These are phyloP conservation scores for Scheffersomyces stambukii DNA, from an alignment of 1,139 yeast species.

Conservation along the genomic window DNA sequence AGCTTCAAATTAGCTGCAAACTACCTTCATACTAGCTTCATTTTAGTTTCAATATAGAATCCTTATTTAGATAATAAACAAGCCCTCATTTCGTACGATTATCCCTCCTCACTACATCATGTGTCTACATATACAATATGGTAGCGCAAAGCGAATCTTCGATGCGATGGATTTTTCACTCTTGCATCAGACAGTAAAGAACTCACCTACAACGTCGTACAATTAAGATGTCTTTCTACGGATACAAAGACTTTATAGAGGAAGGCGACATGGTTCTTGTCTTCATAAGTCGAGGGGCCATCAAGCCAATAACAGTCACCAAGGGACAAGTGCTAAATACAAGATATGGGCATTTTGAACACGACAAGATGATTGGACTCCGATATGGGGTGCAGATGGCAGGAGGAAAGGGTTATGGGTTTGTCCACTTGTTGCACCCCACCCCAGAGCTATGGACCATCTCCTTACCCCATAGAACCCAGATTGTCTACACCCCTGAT, in stretches of 20 bases:
- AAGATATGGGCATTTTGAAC: conserved; percentile 84
- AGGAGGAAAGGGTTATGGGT: conserved; percentile 77
- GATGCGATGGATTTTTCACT: too few relatives aligned
- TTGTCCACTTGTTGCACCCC: conserved; percentile 83
- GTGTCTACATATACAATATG: too few relatives aligned
- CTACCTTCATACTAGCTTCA: too few relatives aligned
- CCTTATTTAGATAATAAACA: too few relatives aligned
- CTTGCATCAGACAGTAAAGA: too few relatives aligned
- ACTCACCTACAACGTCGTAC: too few relatives aligned
- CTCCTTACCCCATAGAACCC: conserved; percentile 94
- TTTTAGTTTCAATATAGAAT: too few relatives aligned
- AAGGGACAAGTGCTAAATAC: conserved; percentile 67
- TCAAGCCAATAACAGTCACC: conserved; percentile 68
- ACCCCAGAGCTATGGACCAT: conserved; percentile 95
- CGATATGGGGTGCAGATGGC: conserved; percentile 84
- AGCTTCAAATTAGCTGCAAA: too few relatives aligned
- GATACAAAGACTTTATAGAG: conserved; percentile 56
- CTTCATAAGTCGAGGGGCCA: conserved; percentile 74
- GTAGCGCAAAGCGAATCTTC: too few relatives aligned
- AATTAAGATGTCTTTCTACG: conserved; percentile 44
- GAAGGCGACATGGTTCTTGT: conserved; percentile 86
- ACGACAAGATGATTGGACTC: conserved; percentile 75
- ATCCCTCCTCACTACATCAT: too few relatives aligned
- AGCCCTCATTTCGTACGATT: too few relatives aligned
- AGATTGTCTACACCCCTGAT: conserved; percentile 95